A percentile compares a stretch with the other conserved stretches of the same genome.
Evolutionary conservation across 805 yeast genomes (phyloP).

Genomic region (Yamadazyma laniorum): DNA sequence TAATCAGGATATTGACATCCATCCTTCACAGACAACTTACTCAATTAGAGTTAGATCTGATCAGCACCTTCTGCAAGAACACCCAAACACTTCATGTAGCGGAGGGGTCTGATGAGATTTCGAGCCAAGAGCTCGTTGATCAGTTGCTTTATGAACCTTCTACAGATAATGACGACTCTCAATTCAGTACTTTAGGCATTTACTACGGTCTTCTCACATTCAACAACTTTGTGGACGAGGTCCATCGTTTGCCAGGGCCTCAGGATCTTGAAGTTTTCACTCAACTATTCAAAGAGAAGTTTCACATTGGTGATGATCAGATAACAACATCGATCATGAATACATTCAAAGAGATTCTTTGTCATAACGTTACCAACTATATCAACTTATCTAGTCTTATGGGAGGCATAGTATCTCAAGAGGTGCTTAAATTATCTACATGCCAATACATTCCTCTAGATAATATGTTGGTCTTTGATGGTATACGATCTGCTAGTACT

Average conservation of each 20-base stretch:
- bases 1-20: slow-evolving; percentile 33
- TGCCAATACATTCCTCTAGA: slow-evolving; percentile 79
- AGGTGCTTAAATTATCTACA: slow-evolving; percentile 70
- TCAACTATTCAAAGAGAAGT: slow-evolving; percentile 18
- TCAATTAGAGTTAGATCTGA: slow-evolving; percentile 33
- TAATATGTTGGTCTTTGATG: slow-evolving; percentile 72
- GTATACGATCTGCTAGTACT: slow-evolving; percentile 51
- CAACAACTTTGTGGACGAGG: slow-evolving; percentile 19
- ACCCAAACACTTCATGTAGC: slow-evolving; percentile 51
- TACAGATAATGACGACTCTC: slow-evolving; percentile 16
- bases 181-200: slow-evolving; percentile 24
- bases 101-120: slow-evolving; percentile 34
- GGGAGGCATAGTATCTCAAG: slow-evolving; percentile 89
- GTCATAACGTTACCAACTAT: slow-evolving; percentile 42
- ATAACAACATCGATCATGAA: slow-evolving; percentile 17
- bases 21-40: slow-evolving; percentile 7
- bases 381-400: slow-evolving; percentile 64
- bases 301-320: slow-evolving; percentile 14
- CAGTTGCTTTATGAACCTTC: slow-evolving; percentile 6
- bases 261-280: slow-evolving; percentile 21
- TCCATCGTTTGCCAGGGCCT: slow-evolving; percentile 17
- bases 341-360: slow-evolving; percentile 32
- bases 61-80: slow-evolving; percentile 60
- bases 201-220: slow-evolving; percentile 45
- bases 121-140: slow-evolving; percentile 5